Evolutionary conservation across 202 grass and related monocot species (phyloP).

Genomic region (Schoenoplectus triqueter): DNA sequence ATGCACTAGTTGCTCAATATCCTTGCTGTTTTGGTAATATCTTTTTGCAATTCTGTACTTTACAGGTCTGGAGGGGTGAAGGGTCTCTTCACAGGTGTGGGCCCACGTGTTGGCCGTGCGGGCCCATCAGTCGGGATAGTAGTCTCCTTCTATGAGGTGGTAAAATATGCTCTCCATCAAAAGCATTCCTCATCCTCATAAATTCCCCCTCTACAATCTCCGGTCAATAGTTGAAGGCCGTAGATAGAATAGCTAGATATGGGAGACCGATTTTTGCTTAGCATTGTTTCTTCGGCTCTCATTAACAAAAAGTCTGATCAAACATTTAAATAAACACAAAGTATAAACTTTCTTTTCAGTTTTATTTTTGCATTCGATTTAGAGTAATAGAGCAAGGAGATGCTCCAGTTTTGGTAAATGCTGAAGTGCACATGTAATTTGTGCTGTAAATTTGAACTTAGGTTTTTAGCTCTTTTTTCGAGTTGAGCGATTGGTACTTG

Average conservation of each 20-base stretch:
- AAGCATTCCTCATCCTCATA: conserved; percentile 42
- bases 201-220: background rate
- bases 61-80: conserved; percentile 71
- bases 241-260: background rate
- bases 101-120: conserved; percentile 81
- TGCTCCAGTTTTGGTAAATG: conserved; percentile 27
- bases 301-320: conserved; percentile 23
- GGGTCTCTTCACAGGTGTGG: conserved; percentile 79
- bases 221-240: background rate
- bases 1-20: background rate
- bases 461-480: background rate
- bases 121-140: conserved; percentile 97
- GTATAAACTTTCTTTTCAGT: background rate
- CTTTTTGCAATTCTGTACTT: conserved; percentile 28
- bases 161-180: conserved; percentile 83
- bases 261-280: background rate
- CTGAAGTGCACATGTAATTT: background rate
- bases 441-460: conserved; percentile 23
- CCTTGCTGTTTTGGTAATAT: conserved; percentile 6
- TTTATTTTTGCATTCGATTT: conserved; percentile 7
- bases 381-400: background rate
- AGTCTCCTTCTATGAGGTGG: conserved; percentile 89
- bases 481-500: background rate
- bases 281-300: background rate
- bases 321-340: background rate